Conservation (phyloP, 371 early-diverging fungal species). For the Catenaria anguillulae region DNA sequence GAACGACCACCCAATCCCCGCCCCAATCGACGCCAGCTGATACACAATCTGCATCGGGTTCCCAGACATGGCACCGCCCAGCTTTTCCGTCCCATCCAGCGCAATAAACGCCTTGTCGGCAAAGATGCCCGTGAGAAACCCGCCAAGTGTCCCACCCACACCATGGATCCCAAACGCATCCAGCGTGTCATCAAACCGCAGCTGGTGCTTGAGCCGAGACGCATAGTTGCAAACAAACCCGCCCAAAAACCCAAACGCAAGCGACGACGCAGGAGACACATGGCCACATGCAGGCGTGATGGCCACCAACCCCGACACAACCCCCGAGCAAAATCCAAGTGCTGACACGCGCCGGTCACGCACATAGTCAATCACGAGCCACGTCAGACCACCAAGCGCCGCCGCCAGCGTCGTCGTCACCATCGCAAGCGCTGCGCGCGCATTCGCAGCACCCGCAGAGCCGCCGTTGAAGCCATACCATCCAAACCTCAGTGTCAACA, state of each 20-base stretch:
- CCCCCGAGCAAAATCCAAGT: constrained; percentile 81
- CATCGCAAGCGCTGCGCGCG: constrained; percentile 71
- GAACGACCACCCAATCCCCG: constrained; percentile 68
- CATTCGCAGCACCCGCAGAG: constrained; percentile 59
- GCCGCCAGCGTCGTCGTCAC: constrained; percentile 74
- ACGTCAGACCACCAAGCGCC: constrained; percentile 63
- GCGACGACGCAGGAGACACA: constrained; percentile 64
- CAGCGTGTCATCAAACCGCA: constrained; percentile 75
- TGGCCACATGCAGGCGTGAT: constrained; percentile 86
- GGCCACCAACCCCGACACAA: constrained; percentile 79
- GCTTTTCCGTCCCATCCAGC: constrained; percentile 44
- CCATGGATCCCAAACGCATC: constrained; percentile 81
- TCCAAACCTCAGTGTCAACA: constrained; percentile 77
- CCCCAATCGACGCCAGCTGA: constrained; percentile 60
- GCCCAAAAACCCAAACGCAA: constrained; percentile 60
- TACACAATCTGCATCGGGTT: constrained; percentile 61
- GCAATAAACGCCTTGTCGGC: constrained; percentile 48
- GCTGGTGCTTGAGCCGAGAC: constrained; percentile 52
- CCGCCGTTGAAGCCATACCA: constrained; percentile 79
- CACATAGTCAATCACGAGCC: constrained; percentile 63
- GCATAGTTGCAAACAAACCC: constrained; percentile 62
- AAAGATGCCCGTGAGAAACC: constrained; percentile 76
- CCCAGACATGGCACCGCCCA: constrained; percentile 72
- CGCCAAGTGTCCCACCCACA: constrained; percentile 74
- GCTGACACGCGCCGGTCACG: constrained; percentile 64